Evolutionary conservation across 2,329 filamentous ascomycete genomes (phyloP).

Genomic region (Botrytis paeoniae): DNA sequence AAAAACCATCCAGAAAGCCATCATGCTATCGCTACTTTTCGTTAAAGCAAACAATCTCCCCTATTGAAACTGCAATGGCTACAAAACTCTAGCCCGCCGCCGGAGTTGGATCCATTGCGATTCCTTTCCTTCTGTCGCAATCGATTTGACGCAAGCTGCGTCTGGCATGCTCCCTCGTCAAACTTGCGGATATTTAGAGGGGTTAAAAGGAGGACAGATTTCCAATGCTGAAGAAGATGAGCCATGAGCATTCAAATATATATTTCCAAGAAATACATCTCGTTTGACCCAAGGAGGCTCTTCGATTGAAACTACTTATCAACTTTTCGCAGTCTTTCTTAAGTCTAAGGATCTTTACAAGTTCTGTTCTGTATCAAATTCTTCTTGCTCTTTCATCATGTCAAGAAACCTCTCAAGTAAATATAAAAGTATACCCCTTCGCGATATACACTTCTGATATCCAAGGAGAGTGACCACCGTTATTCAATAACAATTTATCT

Average conservation of each 20-base stretch:
- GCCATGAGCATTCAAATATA: neutral
- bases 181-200: neutral
- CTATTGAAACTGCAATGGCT: neutral
- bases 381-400: neutral
- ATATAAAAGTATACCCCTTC: no score
- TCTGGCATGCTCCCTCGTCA: neutral
- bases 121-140: neutral
- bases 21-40: neutral
- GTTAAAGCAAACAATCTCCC: neutral
- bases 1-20: neutral
- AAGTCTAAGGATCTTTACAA: neutral
- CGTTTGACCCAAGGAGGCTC: neutral
- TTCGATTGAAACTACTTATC: neutral
- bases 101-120: accelerated
- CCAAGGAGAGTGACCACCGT: neutral
- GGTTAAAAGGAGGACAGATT: accelerated
- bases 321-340: neutral
- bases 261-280: neutral
- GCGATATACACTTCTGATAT: neutral
- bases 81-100: neutral
- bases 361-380: neutral
- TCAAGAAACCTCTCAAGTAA: neutral
- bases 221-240: neutral
- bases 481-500: neutral
- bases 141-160: neutral